Percentiles rank a stretch among this genome's conserved stretches.
phyloP scores from a whole-genome alignment of 305 asterid genomes.

The Fraxinus angustifolia region DNA sequence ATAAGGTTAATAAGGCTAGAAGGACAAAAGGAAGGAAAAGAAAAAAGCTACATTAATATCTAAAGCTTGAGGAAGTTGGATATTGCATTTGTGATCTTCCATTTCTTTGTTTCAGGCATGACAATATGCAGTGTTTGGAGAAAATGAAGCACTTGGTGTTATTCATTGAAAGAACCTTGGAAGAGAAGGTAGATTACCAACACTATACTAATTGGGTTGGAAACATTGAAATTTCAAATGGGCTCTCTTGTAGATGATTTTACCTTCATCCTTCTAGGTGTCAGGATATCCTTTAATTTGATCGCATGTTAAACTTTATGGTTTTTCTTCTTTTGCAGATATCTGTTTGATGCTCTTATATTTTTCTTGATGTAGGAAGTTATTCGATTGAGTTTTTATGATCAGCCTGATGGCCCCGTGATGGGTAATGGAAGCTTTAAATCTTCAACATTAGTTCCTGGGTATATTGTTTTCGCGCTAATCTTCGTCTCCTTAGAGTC shows the following conservation, averaged over 20 bases:
- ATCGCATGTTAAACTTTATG: conserved; percentile 5
- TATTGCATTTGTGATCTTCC: conserved; percentile 8
- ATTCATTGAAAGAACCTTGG: conserved; percentile 82
- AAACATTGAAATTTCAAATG: conserved; percentile 11
- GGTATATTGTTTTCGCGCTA: conserved; percentile 44
- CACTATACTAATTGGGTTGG: background rate
- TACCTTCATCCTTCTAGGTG: conserved; percentile 5
- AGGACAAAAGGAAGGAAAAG: conserved; percentile 3
- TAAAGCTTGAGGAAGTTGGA: conserved; percentile 16
- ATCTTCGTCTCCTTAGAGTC: conserved; percentile 20
- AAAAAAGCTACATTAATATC: conserved; percentile 13
- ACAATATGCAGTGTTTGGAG: conserved; percentile 87
- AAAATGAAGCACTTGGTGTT: conserved; percentile 89
- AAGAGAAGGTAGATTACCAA: conserved; percentile 59
- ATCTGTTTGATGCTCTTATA: conserved; percentile 14
- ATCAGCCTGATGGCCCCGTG: conserved; percentile 94
- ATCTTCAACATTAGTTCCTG: conserved; percentile 78
- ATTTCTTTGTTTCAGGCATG: conserved; percentile 68
- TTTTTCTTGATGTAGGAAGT: conserved; percentile 46
- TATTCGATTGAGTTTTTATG: conserved; percentile 67
- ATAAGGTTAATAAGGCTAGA: conserved; percentile 5
- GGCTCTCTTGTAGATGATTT: conserved; percentile 10
- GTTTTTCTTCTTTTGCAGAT: background rate
- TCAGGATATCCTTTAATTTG: background rate
- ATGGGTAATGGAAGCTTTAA: conserved; percentile 64